phyloP scores from a whole-genome alignment of 306 rosid species.

The Trifolium dubium region DNA sequence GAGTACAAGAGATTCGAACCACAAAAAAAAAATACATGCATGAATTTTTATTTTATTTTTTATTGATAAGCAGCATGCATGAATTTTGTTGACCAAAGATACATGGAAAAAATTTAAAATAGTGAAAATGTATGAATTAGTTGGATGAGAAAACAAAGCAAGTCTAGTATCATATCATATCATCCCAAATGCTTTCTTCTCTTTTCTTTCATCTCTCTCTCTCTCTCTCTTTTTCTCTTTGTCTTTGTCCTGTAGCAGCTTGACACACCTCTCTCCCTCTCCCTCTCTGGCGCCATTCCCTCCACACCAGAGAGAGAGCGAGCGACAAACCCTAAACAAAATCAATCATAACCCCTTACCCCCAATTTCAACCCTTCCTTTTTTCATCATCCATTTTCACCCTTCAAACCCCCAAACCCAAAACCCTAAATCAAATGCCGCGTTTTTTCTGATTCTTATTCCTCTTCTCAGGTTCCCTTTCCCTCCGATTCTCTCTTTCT shows the following conservation, averaged over 20 bases:
- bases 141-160: conserved; percentile 41
- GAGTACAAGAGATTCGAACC: too few relatives aligned
- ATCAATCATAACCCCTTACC: too few relatives aligned
- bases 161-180: conserved; percentile 33
- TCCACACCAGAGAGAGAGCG: conserved; percentile 11
- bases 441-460: conserved; percentile 31
- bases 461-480: conserved; percentile 48
- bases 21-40: too few relatives aligned
- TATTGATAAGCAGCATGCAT: too few relatives aligned
- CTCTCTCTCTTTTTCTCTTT: neutral
- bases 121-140: too few relatives aligned
- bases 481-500: neutral
- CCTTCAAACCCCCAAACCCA: conserved; percentile 42
- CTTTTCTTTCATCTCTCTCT: conserved; percentile 17
- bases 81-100: too few relatives aligned
- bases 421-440: neutral
- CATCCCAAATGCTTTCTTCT: conserved; percentile 37
- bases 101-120: too few relatives aligned
- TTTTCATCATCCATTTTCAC: neutral
- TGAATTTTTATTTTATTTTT: too few relatives aligned
- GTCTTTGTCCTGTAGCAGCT: neutral
- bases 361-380: neutral
- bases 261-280: neutral
- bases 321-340: too few relatives aligned
- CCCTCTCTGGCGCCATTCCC: conserved; percentile 36